Evolutionary conservation across 1,284 basidiomycete species (phyloP).

Genomic region (Puccinia hordei): DNA sequence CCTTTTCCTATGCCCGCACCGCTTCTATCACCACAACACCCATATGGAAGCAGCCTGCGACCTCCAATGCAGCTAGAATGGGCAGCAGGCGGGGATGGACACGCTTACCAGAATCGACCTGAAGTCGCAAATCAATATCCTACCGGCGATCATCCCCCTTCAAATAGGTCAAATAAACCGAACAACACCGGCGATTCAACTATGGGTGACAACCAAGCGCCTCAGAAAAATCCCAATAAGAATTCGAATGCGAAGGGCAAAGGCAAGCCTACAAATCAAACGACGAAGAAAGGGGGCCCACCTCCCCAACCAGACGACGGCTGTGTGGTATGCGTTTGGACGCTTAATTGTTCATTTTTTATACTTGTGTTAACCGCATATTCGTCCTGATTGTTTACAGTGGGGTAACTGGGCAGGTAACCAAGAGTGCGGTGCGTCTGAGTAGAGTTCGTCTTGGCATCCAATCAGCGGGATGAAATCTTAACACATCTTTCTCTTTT

Average conservation of each 20-base stretch:
- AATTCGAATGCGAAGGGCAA: conserved; percentile 4
- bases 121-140: background rate
- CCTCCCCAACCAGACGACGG: conserved; percentile 16
- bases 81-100: background rate
- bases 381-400: background rate
- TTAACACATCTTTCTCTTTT: background rate
- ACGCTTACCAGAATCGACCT: background rate
- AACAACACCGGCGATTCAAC: background rate
- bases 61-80: conserved; percentile 10
- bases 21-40: background rate
- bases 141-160: background rate
- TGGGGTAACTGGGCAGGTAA: background rate
- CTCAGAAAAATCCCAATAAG: background rate
- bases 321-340: background rate
- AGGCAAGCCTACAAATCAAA: background rate
- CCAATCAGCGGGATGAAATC: background rate
- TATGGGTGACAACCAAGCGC: background rate
- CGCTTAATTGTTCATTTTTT: background rate
- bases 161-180: background rate
- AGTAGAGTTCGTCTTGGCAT: background rate
- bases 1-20: conserved; percentile 2
- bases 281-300: conserved; percentile 19
- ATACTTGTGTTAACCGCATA: background rate
- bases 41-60: background rate
- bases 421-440: background rate